These are phyloP conservation scores for Cercophora samala DNA, from an alignment of 495 filamentous ascomycete species.

Conservation along the genomic window DNA sequence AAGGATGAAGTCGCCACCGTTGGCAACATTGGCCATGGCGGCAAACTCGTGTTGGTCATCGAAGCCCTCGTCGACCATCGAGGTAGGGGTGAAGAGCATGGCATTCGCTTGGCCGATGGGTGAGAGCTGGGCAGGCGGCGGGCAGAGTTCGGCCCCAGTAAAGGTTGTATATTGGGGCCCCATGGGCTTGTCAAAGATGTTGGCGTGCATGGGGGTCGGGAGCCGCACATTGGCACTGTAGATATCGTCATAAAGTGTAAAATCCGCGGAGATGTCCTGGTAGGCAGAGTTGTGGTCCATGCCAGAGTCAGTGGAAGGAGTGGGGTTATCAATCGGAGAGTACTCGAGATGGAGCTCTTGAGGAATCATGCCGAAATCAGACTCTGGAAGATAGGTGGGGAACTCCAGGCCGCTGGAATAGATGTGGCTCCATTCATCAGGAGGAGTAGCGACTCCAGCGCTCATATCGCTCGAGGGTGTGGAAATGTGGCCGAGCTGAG, in stretches of 20 bases:
- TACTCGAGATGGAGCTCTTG: slow-evolving; percentile 48
- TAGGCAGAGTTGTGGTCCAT: slow-evolving; percentile 46
- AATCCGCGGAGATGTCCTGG: slow-evolving; percentile 44
- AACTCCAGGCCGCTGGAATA: slow-evolving; percentile 39
- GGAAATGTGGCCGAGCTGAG: slow-evolving; percentile 53
- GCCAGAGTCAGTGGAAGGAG: slow-evolving; percentile 45
- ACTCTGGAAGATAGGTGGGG: slow-evolving; percentile 39
- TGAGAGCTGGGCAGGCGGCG: slow-evolving; percentile 53
- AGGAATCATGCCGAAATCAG: slow-evolving; percentile 39
- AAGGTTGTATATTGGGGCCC: slow-evolving; percentile 34
- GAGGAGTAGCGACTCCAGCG: slow-evolving; percentile 42
- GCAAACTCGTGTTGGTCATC: slow-evolving; percentile 40
- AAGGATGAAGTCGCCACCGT: slow-evolving; percentile 34
- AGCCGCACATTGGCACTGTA: slow-evolving; percentile 50
- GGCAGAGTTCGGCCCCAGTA: slow-evolving; percentile 35
- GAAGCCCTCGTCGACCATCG: slow-evolving; percentile 48
- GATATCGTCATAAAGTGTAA: slow-evolving; percentile 54
- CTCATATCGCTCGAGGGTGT: slow-evolving; percentile 46
- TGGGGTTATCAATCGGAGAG: slow-evolving; percentile 47
- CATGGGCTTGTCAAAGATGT: slow-evolving; percentile 41
- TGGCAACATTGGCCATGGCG: slow-evolving; percentile 22
- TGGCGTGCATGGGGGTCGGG: slow-evolving; percentile 36
- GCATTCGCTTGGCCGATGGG: slow-evolving; percentile 59
- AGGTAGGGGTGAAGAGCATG: slow-evolving; percentile 62
- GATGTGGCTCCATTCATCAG: slow-evolving; percentile 37